phyloP scores from a whole-genome alignment of 768 basidiomycete species.

The Serendipita vermifera region DNA sequence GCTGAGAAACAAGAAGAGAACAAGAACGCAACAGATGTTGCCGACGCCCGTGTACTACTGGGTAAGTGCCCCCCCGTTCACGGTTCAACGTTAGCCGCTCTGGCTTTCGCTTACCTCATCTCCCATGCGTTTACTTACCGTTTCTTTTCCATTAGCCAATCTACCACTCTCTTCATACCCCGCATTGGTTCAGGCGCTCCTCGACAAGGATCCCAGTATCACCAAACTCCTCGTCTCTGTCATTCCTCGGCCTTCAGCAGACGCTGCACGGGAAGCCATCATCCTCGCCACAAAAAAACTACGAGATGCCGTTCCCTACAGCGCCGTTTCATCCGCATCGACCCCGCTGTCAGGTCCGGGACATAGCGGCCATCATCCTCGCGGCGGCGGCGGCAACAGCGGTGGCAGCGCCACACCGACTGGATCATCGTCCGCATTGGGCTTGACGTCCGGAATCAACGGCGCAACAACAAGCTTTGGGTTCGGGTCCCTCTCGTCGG shows the following conservation, averaged over 20 bases:
- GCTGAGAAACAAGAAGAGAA: conserved; percentile 37
- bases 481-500: conserved; percentile 19
- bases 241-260: conserved; percentile 74
- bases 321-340: conserved; percentile 29
- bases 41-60: conserved; percentile 67
- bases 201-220: conserved; percentile 53
- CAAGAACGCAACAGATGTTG: conserved; percentile 44
- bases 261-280: conserved; percentile 57
- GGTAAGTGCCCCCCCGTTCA: conserved; percentile 36
- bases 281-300: conserved; percentile 57
- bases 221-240: conserved; percentile 60
- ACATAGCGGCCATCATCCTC: not conserved
- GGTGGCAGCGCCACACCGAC: not conserved
- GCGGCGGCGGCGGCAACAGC: not conserved
- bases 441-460: conserved; percentile 17
- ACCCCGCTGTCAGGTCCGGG: conserved; percentile 19
- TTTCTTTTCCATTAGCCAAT: conserved; percentile 44
- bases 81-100: not conserved
- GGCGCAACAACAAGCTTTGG: conserved; percentile 15
- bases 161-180: conserved; percentile 65
- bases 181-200: conserved; percentile 55
- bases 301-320: conserved; percentile 74
- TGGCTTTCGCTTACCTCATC: conserved; percentile 8
- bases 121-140: conserved; percentile 16
- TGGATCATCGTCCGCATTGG: conserved; percentile 16